phyloP scores from a whole-genome alignment of 2,329 filamentous ascomycete species.

The Penicillium sp. region DNA sequence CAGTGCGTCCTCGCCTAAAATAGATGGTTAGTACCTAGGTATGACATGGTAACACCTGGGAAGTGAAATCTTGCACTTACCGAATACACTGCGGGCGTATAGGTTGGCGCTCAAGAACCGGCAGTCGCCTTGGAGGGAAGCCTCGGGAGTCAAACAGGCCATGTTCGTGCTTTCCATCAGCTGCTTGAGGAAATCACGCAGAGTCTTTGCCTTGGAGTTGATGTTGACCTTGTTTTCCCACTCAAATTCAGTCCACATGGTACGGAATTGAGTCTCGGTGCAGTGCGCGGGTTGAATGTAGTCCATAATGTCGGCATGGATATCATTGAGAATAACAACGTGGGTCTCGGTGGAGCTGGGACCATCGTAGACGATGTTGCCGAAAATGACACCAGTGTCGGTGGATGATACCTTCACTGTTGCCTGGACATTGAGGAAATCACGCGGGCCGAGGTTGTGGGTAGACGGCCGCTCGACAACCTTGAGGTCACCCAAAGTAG shows the following conservation, averaged over 20 bases:
- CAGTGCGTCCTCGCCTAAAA: constrained; percentile 86
- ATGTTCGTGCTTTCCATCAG: constrained; percentile 98
- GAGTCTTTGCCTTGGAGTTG: constrained; percentile 88
- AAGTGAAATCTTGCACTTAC: constrained; percentile 53
- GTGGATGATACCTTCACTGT: constrained; percentile 98
- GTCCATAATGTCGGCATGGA: constrained; percentile 99
- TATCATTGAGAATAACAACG: constrained; percentile 94
- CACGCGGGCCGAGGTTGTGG: constrained; percentile 88
- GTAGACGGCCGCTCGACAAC: constrained; percentile 95
- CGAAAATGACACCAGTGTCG: constrained; percentile 97
- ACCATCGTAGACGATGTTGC: constrained; percentile 96
- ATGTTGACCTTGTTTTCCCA: constrained; percentile 99
- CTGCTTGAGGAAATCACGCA: constrained; percentile 87
- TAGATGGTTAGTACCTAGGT: constrained; percentile 19
- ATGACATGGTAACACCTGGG: background rate
- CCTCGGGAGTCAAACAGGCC: constrained; percentile 94
- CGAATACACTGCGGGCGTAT: constrained; percentile 94
- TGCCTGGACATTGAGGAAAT: constrained; percentile 97
- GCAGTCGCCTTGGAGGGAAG: constrained; percentile 92
- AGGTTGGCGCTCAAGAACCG: constrained; percentile 96
- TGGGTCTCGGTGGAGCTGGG: constrained; percentile 87
- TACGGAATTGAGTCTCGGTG: constrained; percentile 96
- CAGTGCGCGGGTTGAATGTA: constrained; percentile 97
- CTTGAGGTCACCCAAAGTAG: constrained; percentile 95
- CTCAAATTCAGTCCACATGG: constrained; percentile 99